Percentiles rank a stretch among this genome's conserved stretches.
Conservation (phyloP, 2,329 filamentous ascomycete species). For the Aspergillus sp. region DNA sequence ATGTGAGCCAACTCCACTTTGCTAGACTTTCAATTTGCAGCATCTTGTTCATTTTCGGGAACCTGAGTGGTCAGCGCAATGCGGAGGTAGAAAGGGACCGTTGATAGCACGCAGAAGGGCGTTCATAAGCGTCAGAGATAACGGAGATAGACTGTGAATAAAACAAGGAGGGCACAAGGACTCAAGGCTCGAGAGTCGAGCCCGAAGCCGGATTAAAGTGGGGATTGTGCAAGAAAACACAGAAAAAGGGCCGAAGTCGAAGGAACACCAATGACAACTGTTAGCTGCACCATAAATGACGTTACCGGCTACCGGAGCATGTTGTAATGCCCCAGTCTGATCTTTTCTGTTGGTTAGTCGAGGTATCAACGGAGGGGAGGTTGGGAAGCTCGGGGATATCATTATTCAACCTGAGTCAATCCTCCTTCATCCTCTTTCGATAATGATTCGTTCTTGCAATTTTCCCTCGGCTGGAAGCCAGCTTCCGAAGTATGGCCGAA, state of each 20-base stretch:
- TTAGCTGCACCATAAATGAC: not conserved
- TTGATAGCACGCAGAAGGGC: not conserved
- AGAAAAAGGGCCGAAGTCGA: not conserved
- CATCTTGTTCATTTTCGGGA: not conserved
- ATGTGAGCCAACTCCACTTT: constrained; percentile 25
- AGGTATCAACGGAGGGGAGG: not conserved
- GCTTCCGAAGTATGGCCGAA: not conserved
- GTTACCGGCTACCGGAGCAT: not conserved
- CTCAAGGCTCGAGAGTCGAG: not conserved
- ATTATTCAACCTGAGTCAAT: not conserved
- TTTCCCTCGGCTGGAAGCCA: not conserved
- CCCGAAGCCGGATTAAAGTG: not conserved
- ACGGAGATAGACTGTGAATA: not conserved
- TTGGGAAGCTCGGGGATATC: not conserved
- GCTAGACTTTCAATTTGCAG: not conserved
- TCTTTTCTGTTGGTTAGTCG: not conserved
- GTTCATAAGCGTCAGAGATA: not conserved
- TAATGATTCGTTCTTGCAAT: constrained; percentile 1
- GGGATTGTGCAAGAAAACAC: not conserved
- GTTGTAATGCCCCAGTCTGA: not conserved
- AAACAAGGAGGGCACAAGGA: not conserved
- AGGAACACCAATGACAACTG: not conserved
- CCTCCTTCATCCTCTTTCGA: not conserved
- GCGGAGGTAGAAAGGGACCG: not conserved
- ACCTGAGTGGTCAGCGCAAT: not conserved